These are phyloP conservation scores for Calonectria pauciramosa DNA, from an alignment of 2,329 filamentous ascomycete genomes.

Conservation along the genomic window DNA sequence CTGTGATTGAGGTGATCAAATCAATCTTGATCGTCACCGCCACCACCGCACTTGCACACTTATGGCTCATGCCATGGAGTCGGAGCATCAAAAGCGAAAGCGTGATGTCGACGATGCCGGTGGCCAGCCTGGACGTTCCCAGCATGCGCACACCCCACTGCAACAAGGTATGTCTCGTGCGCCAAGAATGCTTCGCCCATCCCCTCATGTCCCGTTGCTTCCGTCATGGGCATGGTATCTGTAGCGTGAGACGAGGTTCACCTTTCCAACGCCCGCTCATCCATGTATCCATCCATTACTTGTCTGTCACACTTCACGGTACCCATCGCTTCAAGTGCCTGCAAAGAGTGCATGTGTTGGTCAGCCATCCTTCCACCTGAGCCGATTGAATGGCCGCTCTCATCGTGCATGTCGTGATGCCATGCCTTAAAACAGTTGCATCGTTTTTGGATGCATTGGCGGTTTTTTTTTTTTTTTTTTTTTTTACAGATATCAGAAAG, in stretches of 20 bases:
- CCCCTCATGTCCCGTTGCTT: slow-evolving; percentile 36
- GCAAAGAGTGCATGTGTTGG: neutral
- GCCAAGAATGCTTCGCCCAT: slow-evolving; percentile 33
- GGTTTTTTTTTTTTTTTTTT: slow-evolving; percentile 21
- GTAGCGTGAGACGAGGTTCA: slow-evolving; percentile 32
- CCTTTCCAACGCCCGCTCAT: slow-evolving; percentile 1
- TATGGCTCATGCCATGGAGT: slow-evolving; percentile 60
- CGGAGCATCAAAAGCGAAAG: slow-evolving; percentile 63
- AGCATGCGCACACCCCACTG: slow-evolving; percentile 55
- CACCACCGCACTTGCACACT: slow-evolving; percentile 16
- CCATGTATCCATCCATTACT: slow-evolving; percentile 11
- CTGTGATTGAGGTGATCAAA: slow-evolving; percentile 21
- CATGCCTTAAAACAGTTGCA: neutral
- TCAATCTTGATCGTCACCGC: slow-evolving; percentile 3
- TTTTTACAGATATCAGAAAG: slow-evolving; percentile 7
- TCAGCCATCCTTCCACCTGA: neutral
- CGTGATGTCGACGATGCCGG: slow-evolving; percentile 61
- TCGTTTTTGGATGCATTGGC: slow-evolving; percentile 33
- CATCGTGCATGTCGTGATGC: slow-evolving; percentile 21
- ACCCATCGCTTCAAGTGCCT: neutral
- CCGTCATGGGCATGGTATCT: slow-evolving; percentile 33
- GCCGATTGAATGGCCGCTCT: neutral
- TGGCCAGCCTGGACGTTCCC: slow-evolving; percentile 54
- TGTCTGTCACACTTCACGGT: slow-evolving; percentile 1
- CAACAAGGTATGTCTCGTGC: slow-evolving; percentile 59